phyloP scores from a whole-genome alignment of 2,329 filamentous ascomycete genomes.

The Trichoderma lentiforme region DNA sequence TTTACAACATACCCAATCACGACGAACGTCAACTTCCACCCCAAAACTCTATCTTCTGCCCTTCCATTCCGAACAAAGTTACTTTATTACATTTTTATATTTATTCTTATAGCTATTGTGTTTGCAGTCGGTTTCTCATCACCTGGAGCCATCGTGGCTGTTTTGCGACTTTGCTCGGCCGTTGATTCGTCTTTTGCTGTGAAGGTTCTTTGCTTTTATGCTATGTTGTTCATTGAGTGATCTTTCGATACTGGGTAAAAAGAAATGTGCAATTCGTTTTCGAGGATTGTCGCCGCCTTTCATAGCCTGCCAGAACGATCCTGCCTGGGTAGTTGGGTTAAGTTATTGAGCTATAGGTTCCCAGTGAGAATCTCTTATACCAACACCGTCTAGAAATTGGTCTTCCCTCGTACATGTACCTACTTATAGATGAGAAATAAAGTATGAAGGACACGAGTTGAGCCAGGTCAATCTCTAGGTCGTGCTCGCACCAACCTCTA shows the following conservation, averaged over 20 bases:
- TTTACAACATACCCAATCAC: too few relatives aligned
- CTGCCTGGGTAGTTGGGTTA: not conserved
- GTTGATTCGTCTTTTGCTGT: not conserved
- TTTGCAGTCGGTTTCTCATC: not conserved
- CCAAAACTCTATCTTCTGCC: not conserved
- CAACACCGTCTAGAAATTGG: too few relatives aligned
- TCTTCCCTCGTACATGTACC: too few relatives aligned
- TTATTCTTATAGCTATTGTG: not conserved
- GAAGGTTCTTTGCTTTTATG: too few relatives aligned
- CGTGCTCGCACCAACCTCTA: too few relatives aligned
- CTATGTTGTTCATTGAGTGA: not conserved
- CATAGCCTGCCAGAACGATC: not conserved
- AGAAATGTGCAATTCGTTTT: not conserved
- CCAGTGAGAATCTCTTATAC: not conserved
- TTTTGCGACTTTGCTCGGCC: not conserved
- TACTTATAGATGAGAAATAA: too few relatives aligned
- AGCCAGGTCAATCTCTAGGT: fast-evolving
- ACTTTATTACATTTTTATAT: not conserved
- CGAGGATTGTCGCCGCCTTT: not conserved
- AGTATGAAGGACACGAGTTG: too few relatives aligned
- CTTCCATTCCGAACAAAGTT: not conserved
- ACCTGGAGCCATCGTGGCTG: not conserved
- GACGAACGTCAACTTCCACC: not conserved
- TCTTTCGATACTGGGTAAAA: too few relatives aligned
- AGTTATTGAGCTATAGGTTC: not conserved